Evolutionary conservation across 2,329 filamentous ascomycete species (phyloP), one percentile per base, ranked within the genome.

Genomic region (Xylariales sp.): DNA sequence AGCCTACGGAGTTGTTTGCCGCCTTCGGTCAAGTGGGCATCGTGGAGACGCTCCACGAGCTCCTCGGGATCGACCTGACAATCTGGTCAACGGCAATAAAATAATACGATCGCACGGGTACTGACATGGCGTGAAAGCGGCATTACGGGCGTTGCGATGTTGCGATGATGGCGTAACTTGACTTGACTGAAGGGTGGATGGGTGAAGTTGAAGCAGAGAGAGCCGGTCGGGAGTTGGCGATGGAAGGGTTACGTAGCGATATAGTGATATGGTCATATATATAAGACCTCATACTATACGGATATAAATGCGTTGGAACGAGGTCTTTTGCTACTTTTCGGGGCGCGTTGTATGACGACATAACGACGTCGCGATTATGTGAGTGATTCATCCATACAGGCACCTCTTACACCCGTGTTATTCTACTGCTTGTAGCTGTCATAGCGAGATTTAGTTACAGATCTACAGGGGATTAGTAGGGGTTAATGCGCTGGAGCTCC

Each of bases 61-160:
- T 88, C 83, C 69, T 87, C 85, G 0, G 87, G 83, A 70, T 89
- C 82, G 65, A 87, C 79, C 83, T 87, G 23, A 62, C n/a, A 0
- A 36, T 28, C 12, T n/a, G 0, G n/a, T 71, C 32, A 71, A 50
- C 48, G 23, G 14, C 14, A 49, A 9, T 8, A 14, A 30, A 14
- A 1, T 14, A 23, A 23, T 6, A 30, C 14, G 5, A 46, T 6
- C 5, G 49, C 12, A 1, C 3, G 46, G 10, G 30, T 41, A 56
- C 65, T 39, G 10, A 70, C 69, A 52, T 70, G 66, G 45, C 66
- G 69, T 46, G 63, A 61, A 7, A 70, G 66, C 30, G 69, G 53
- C 69, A 70, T 70, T 1, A 10, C 64, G 28, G 9, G 6, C 16
- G 28, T 39, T 45, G 43, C 12, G 9, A 41, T 23, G 23, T 53